phyloP scores from a whole-genome alignment of 768 basidiomycete species.

The Podaxis sp. region DNA sequence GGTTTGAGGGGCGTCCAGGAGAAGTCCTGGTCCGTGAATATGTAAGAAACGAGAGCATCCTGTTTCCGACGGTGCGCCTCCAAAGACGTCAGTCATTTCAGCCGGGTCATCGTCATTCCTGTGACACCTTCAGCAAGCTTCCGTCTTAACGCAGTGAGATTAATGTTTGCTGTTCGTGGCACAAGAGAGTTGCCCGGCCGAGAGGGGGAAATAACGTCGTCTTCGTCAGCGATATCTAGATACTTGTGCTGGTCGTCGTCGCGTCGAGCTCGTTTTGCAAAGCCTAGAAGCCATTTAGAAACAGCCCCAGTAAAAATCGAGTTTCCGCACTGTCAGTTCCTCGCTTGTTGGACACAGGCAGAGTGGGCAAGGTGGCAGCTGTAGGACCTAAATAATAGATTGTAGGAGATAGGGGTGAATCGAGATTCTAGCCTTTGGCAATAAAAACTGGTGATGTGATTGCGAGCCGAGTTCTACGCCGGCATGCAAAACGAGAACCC shows the following conservation, averaged over 20 bases:
- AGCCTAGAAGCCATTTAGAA: constrained; percentile 14
- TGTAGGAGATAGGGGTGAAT: no score
- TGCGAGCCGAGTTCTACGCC: no score
- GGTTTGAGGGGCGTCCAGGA: constrained; percentile 82
- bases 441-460: no score
- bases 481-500: no score
- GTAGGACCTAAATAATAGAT: no score
- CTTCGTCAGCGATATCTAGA: constrained; percentile 52
- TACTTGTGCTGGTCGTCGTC: constrained; percentile 52
- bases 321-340: no score
- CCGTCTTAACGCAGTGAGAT: constrained; percentile 78
- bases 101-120: constrained; percentile 36
- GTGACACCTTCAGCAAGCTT: constrained; percentile 68
- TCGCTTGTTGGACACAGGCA: no score
- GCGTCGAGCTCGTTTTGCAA: constrained; percentile 40
- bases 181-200: constrained; percentile 52
- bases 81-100: constrained; percentile 50
- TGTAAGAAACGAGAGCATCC: constrained; percentile 72
- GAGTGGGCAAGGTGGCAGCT: no score
- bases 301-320: no score
- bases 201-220: constrained; percentile 51
- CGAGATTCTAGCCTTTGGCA: no score
- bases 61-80: constrained; percentile 69
- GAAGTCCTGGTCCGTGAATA: constrained; percentile 83
- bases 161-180: constrained; percentile 74